phyloP scores from a whole-genome alignment of 108 stramenopile genomes.

The Chaetoceros tenuissimus region DNA sequence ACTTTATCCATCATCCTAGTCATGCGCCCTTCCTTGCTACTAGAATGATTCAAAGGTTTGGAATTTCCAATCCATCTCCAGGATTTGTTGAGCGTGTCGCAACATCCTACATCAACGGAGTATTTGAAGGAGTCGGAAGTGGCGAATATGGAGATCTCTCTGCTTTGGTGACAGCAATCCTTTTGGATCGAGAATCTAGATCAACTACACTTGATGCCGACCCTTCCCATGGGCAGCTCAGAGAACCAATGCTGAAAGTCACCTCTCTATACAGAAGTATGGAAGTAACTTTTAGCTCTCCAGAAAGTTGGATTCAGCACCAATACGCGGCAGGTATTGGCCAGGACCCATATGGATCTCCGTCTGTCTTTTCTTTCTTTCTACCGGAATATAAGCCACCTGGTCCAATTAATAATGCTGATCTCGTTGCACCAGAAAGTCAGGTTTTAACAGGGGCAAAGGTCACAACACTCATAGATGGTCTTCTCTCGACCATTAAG shows the following conservation, averaged over 20 bases:
- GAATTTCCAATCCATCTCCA: constrained; percentile 65
- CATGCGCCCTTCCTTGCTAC: constrained; percentile 47
- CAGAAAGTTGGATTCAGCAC: not conserved
- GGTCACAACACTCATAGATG: constrained; percentile 12
- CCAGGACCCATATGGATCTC: constrained; percentile 10
- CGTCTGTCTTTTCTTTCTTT: constrained; percentile 44
- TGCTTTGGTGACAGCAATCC: constrained; percentile 31
- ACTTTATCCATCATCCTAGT: constrained; percentile 33
- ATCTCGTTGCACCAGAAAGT: constrained; percentile 24
- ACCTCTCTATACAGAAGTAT: constrained; percentile 2
- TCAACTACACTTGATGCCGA: constrained; percentile 22
- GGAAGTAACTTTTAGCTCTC: not conserved
- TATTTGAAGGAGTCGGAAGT: constrained; percentile 17
- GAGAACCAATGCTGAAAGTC: constrained; percentile 17
- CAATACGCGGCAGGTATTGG: constrained; percentile 22
- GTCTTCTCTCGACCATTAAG: constrained; percentile 14
- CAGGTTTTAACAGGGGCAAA: constrained; percentile 13
- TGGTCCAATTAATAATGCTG: constrained; percentile 10
- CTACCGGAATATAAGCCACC: constrained; percentile 27
- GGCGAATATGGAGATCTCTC: constrained; percentile 32
- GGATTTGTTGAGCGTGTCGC: constrained; percentile 25
- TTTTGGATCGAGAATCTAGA: constrained; percentile 31
- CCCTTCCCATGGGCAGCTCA: constrained; percentile 17
- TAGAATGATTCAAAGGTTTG: constrained; percentile 49
- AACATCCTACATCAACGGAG: constrained; percentile 18